Evolutionary conservation across 1,139 yeast species (phyloP), one percentile per base, ranked within the genome.

Genomic region (Scheffersomyces insectosa): DNA sequence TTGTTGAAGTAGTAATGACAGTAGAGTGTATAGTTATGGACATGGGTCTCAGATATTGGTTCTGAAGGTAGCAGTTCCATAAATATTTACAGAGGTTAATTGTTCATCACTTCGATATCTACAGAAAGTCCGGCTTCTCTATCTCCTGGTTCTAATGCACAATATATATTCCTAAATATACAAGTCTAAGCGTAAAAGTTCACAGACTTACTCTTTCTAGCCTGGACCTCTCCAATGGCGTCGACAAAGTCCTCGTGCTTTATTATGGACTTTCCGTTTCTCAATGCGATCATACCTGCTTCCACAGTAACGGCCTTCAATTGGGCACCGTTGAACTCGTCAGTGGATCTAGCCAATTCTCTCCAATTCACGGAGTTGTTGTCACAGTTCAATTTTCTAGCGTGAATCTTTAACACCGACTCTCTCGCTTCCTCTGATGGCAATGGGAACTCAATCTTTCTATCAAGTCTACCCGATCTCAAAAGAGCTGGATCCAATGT

Each of bases 241-340:
- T 95, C 99, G 15, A 95, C 97, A 62, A 93, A 95, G 70, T 95
- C 99, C 70, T 95, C 99, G 66, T 95, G 99, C 57, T 88, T 88
- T 46, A 95, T 91, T 52, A 85, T 79, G 29, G 88, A 81, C 67
- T 93, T 96, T 23, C 97, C 98, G 58, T 89, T 89, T 69, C 99
- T 83, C 61, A 95, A 78, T 1, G 99, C 99, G 69, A 95, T 93
- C 99, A 93, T 95, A 61, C 99, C 99, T 3, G 99, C 99, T 67
- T 93, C 99, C 16, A 93, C 99, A 7, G 97, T 90, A 27, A 93
- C 99, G 0, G 98, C 98, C 72, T 93, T 93, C 64, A 93, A 77
- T 69, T 95, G 98, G 1, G 99, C 99, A 61, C 99, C 99, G 59
- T 93, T 93, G 68, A 93, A 93, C 68, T 93, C 99, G 66, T 93